These are phyloP conservation scores for Delitschia confertaspora DNA, from an alignment of 495 filamentous ascomycete species.

Conservation along the genomic window DNA sequence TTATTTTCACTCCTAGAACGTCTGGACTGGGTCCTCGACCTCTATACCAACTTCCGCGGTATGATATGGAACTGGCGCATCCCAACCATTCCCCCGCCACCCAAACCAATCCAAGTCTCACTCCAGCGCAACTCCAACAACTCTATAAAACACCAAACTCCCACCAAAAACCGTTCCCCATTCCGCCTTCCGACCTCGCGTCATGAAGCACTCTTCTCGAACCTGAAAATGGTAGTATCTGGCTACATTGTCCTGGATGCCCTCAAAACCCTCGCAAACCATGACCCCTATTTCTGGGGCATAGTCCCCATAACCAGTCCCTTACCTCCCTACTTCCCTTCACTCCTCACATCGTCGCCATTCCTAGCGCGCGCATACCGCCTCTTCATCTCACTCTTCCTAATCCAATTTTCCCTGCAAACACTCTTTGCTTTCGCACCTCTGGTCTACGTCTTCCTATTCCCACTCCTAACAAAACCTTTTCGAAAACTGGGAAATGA, in stretches of 20 bases:
- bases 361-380: conserved; percentile 42
- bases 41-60: conserved; percentile 61
- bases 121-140: conserved; percentile 31
- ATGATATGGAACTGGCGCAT: conserved; percentile 72
- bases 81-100: conserved; percentile 50
- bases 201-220: conserved; percentile 39
- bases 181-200: conserved; percentile 31
- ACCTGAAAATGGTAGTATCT: conserved; percentile 41
- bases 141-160: too few species aligned
- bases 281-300: conserved; percentile 67
- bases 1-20: conserved; percentile 47
- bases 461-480: conserved; percentile 35
- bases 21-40: conserved; percentile 61
- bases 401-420: conserved; percentile 47
- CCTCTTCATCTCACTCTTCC: conserved; percentile 41
- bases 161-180: conserved; percentile 19
- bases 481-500: too few species aligned
- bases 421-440: conserved; percentile 47
- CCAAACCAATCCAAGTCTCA: conserved; percentile 40
- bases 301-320: conserved; percentile 40
- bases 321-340: conserved; percentile 37
- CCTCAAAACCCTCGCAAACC: conserved; percentile 55
- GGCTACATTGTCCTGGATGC: conserved; percentile 58
- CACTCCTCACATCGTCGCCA: conserved; percentile 33
- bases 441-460: conserved; percentile 46